Evolutionary conservation across 2,329 filamentous ascomycete genomes (phyloP), one percentile per base, ranked within the genome.

Genomic region (Monosporascus sp.): DNA sequence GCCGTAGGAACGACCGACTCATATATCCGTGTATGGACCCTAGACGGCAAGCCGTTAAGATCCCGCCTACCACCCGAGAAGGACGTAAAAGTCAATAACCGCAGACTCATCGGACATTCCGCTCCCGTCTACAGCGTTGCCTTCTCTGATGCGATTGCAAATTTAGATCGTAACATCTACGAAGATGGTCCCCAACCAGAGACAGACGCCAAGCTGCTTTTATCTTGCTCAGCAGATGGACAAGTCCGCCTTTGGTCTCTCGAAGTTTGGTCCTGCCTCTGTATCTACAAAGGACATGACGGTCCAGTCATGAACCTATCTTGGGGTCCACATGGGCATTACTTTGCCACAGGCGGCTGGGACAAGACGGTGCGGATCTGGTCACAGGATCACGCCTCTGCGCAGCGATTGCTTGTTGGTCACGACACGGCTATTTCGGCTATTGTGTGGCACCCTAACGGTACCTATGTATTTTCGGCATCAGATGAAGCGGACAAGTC

Each of bases 301-400:
- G 89, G 89, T 2, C 92, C 94, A 0, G 86, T 97, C 5, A 94
- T 90, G 81, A 88, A 93, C 60, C 80, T 96, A 6, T 81, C 85
- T 14, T 99, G 93, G 89, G 88, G 90, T 4, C 94, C 94, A 0
- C 92, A 91, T 52, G 94, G 94, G 0, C 92, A 97, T 71, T 99
- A 99, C 73, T 99, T 99, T 66, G 79, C 89, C 38, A 92, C 88
- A 6, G 88, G 84, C 37, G 90, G 90, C 8, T 90, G 90, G 70
- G 94, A 99, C 70, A 91, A 90, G 70, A 95, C 89, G 1, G 89
- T 91, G 8, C 86, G 94, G 17, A 77, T 97, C 14, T 99, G 93
- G 89, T 87, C 87, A 56, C 95, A 95, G 57, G 92, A 97, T 65
- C 89, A 96, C 59, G 92, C 95, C 44, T 91, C 91, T 24, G 89